Evolutionary conservation across 2,329 filamentous ascomycete species (phyloP).

Genomic region (Macrophomina phaseolina): DNA sequence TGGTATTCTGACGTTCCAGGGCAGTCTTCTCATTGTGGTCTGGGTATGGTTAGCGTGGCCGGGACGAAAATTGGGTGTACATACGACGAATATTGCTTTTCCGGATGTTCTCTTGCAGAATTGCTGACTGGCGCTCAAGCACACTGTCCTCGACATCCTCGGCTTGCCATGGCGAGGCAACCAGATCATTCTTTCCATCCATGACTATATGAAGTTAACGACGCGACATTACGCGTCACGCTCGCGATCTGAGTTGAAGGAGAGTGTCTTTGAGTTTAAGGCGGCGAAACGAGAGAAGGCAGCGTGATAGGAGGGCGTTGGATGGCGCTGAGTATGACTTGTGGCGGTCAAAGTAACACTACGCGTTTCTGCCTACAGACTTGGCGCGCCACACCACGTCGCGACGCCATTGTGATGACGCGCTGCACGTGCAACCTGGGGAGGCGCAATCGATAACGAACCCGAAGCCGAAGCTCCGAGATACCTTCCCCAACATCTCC

Average conservation of each 20-base stretch:
- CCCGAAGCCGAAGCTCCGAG: neutral
- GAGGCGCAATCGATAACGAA: slow-evolving; percentile 17
- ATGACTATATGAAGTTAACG: slow-evolving; percentile 2
- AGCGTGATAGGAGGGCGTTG: neutral
- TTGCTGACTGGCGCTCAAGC: neutral
- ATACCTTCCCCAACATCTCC: neutral
- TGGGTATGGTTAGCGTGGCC: neutral
- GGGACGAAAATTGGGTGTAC: neutral
- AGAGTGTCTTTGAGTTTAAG: neutral
- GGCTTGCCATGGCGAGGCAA: neutral
- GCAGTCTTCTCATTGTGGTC: slow-evolving; percentile 11
- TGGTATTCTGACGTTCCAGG: slow-evolving; percentile 6
- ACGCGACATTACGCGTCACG: slow-evolving; percentile 8
- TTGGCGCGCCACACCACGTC: slow-evolving; percentile 1
- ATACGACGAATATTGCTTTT: slow-evolving; percentile 5
- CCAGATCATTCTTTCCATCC: slow-evolving; percentile 7
- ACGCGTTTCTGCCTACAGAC: slow-evolving; percentile 9
- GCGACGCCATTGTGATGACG: slow-evolving; percentile 3
- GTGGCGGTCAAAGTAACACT: neutral
- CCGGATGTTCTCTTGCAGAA: slow-evolving; percentile 4
- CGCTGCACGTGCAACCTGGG: slow-evolving; percentile 9
- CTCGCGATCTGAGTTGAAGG: neutral
- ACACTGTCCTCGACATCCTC: neutral
- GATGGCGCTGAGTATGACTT: too few relatives aligned
- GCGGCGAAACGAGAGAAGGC: neutral